Evolutionary conservation across 257 asterid species (phyloP).

Genomic region (Penstemon eatonii): DNA sequence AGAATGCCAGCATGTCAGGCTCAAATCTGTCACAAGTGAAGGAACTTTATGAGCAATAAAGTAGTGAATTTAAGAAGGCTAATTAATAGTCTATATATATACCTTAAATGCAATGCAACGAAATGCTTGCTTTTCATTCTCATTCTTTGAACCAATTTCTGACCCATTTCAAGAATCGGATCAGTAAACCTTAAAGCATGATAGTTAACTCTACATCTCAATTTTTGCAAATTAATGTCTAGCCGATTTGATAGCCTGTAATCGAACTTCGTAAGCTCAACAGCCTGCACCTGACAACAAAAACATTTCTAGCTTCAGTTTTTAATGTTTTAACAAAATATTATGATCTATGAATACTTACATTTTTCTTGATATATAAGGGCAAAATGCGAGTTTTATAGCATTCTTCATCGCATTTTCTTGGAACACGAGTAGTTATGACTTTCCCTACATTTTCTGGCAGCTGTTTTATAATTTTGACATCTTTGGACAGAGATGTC

Average conservation of each 20-base stretch:
- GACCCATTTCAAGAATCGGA: conserved; percentile 63
- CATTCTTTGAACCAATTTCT: conserved; percentile 60
- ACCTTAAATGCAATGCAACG: conserved; percentile 76
- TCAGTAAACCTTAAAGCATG: conserved; percentile 70
- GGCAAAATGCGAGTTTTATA: conserved; percentile 66
- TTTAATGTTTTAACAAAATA: not conserved
- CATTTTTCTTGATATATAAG: conserved; percentile 51
- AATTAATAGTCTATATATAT: conserved; percentile 1
- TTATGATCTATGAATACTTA: conserved; percentile 29
- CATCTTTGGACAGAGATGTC: conserved; percentile 47
- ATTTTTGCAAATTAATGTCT: conserved; percentile 54
- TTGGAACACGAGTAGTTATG: conserved; percentile 58
- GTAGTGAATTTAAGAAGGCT: not conserved
- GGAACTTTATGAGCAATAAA: not conserved
- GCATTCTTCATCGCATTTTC: conserved; percentile 62
- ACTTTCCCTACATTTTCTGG: conserved; percentile 48
- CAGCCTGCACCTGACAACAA: conserved; percentile 58
- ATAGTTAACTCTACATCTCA: conserved; percentile 77
- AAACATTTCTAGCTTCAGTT: conserved; percentile 16
- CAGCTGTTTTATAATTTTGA: conserved; percentile 49
- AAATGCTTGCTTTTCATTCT: conserved; percentile 55
- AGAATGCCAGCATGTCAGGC: conserved; percentile 85
- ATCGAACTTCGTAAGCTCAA: conserved; percentile 71
- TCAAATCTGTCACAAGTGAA: conserved; percentile 52
- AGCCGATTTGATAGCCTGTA: conserved; percentile 70